Conservation (phyloP, 257 asterid species). For the Pogostemon cablin region DNA sequence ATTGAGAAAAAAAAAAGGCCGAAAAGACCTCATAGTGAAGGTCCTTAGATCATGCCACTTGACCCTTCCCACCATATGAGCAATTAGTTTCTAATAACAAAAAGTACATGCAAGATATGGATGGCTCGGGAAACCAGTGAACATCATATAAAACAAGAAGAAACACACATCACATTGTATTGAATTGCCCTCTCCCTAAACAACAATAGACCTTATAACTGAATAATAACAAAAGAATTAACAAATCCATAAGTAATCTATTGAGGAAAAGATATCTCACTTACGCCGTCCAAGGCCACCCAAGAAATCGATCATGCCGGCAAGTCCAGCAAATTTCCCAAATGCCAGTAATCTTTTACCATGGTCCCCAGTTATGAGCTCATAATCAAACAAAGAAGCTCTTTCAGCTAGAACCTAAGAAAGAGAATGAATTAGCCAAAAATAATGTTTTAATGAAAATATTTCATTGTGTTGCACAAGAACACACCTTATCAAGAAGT, state of each 20-base stretch:
- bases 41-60: neutral
- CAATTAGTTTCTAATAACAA: neutral
- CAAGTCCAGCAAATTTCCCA: slow-evolving; percentile 94
- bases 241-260: slow-evolving; percentile 13
- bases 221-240: slow-evolving; percentile 2
- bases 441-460: neutral
- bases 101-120: neutral
- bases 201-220: neutral
- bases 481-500: slow-evolving; percentile 84
- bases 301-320: slow-evolving; percentile 88
- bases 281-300: slow-evolving; percentile 84
- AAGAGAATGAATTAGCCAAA: slow-evolving; percentile 23
- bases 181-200: neutral
- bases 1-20: too few relatives aligned
- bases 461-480: neutral
- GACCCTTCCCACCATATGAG: neutral
- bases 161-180: too few relatives aligned
- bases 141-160: neutral
- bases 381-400: slow-evolving; percentile 88
- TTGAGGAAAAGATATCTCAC: slow-evolving; percentile 26
- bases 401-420: slow-evolving; percentile 70
- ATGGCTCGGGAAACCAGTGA: neutral
- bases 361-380: slow-evolving; percentile 86
- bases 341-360: slow-evolving; percentile 90
- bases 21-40: too few relatives aligned